A percentile compares a stretch with the other conserved stretches of the same genome.
These are phyloP conservation scores for Aspergillus sclerotialis DNA, from an alignment of 2,329 filamentous ascomycete species.

Conservation along the genomic window DNA sequence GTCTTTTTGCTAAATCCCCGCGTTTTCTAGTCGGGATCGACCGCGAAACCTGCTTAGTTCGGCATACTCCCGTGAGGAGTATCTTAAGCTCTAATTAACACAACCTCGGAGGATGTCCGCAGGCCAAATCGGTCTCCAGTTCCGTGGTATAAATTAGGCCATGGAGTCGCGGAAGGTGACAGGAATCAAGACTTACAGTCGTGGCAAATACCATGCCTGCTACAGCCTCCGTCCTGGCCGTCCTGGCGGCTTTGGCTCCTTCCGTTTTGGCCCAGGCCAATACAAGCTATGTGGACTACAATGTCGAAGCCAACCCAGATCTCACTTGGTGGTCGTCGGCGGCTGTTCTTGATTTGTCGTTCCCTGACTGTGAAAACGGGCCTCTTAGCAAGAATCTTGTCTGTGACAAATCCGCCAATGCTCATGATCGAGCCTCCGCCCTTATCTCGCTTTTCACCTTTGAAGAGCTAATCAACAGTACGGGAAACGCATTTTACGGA, in stretches of 20 bases:
- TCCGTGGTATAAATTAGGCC: not conserved
- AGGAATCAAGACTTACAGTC: not conserved
- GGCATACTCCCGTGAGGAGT: constrained; percentile 7
- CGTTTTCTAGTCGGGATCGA: constrained; percentile 12
- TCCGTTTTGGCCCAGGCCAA: constrained; percentile 19
- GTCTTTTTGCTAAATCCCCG: constrained; percentile 7
- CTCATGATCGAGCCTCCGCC: constrained; percentile 38
- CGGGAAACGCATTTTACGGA: constrained; percentile 43
- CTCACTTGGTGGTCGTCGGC: too few species aligned
- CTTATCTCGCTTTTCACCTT: constrained; percentile 46
- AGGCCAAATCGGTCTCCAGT: not conserved
- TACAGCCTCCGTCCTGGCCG: constrained; percentile 10
- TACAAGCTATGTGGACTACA: constrained; percentile 20
- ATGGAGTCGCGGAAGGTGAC: not conserved
- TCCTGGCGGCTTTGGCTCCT: constrained; percentile 16
- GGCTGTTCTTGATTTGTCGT: constrained; percentile 19
- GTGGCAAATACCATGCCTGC: constrained; percentile 9
- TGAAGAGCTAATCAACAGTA: constrained; percentile 51
- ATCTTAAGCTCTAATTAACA: not conserved
- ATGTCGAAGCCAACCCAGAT: constrained; percentile 16
- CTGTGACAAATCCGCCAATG: constrained; percentile 41
- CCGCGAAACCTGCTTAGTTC: constrained; percentile 13
- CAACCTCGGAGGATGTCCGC: not conserved
- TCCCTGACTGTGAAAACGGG: constrained; percentile 47
- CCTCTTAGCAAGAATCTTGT: constrained; percentile 45